Base-by-base conservation (phyloP, 1,139 yeast genomes). In the Yamadazyma atmosphaerica region DNA sequence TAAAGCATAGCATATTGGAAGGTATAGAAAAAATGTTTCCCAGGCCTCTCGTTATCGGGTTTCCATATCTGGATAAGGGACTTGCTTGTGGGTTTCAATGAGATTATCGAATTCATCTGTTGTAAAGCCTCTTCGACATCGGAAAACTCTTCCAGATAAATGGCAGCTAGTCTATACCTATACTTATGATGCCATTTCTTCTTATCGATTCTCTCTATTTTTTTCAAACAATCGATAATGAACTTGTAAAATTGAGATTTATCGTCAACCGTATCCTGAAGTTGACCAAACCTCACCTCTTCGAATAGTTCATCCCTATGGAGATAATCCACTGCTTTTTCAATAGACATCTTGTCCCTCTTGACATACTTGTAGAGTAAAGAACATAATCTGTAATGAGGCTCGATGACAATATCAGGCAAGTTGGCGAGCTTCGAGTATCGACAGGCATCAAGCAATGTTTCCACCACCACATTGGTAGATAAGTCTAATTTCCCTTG, bases 101-200 rank as follows among this genome's bases (percentile, higher is more conserved):
- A 74, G 38, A 90, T 76, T 21, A 87, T 67, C 1, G 70, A 56
- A 2, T 77, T 65, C 78, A 92, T 77, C 46, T 83, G 87, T 11
- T 75, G 76, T 37, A 73, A 67, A 0, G 97, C 95, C 1, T 63
- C 70, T 1, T 62, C 61, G 6, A 64, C 51, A 39, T 86, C 80
- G 1, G 67, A 58, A 30, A 79, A 71, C 9, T 79, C 83, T 2
- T 81, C 79, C 39, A 66, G 74, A 14, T 72, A 63, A 8, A 89
- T 78, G 38, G 64, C 68, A 0, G 98, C 87, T n/a, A 86, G 65
- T 42, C 90, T 68, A 54, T 76, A 89, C 3, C 79, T 72, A 1
- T 97, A 95, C 38, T 86, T 77, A 54, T 92, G 98, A 38, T 89
- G 95, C 97, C 97, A 89, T 40, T 81, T 87, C 56, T 82, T 86